phyloP scores from a whole-genome alignment of 2,329 filamentous ascomycete species.

The Botryosphaeria dothidea region DNA sequence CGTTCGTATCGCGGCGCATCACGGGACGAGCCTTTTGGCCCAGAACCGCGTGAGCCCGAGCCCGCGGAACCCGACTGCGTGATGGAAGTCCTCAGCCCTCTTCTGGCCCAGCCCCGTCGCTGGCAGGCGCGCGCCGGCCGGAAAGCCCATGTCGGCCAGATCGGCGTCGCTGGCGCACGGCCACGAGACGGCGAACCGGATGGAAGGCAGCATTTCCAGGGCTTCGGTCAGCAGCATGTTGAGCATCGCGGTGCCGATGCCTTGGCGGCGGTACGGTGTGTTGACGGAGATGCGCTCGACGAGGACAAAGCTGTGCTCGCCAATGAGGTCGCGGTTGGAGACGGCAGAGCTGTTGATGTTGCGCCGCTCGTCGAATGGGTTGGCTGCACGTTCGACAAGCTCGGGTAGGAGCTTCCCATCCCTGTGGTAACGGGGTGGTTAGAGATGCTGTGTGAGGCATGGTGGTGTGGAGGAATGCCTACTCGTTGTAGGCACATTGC shows the following conservation, averaged over 20 bases:
- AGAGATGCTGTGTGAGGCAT: background rate
- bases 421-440: background rate
- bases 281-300: background rate
- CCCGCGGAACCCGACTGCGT: background rate
- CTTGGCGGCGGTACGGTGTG: background rate
- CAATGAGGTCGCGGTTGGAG: background rate
- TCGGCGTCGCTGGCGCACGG: background rate
- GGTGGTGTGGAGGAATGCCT: background rate
- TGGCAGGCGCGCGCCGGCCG: background rate
- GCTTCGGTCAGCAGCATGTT: background rate
- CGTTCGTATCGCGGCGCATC: background rate
- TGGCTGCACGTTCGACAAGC: background rate
- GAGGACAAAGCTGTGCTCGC: slow-evolving; percentile 10
- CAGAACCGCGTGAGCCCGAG: background rate
- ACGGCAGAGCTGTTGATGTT: no score
- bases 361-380: background rate
- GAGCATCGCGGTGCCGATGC: background rate
- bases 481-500: background rate
- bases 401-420: background rate
- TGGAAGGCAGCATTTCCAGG: background rate
- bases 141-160: background rate
- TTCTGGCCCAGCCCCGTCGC: background rate
- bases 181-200: slow-evolving; percentile 4
- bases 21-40: background rate
- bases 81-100: slow-evolving; percentile 1